Percentiles rank a stretch among this genome's conserved stretches.
Evolutionary conservation across 2,329 filamentous ascomycete genomes (phyloP).

Genomic region (Pseudogymnoascus destructans): DNA sequence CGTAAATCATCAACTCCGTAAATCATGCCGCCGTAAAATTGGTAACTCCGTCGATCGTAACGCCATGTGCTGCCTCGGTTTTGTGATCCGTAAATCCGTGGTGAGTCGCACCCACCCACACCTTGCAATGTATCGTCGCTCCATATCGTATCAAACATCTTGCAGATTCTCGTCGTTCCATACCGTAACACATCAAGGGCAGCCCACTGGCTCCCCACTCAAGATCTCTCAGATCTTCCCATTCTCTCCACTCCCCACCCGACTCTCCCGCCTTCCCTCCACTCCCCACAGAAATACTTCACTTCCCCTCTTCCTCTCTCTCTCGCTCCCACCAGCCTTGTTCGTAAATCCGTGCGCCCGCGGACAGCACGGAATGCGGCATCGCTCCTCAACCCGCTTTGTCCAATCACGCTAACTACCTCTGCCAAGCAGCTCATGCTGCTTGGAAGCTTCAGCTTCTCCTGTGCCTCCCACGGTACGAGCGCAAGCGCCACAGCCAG

Average conservation of each 20-base stretch:
- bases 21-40: neutral
- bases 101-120: slow-evolving; percentile 10
- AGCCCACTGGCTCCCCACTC: neutral
- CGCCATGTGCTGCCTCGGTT: slow-evolving; percentile 10
- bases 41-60: slow-evolving; percentile 13
- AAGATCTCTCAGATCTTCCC: slow-evolving; percentile 14
- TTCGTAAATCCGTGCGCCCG: slow-evolving; percentile 55
- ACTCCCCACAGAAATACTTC: slow-evolving; percentile 22
- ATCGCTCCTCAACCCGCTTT: slow-evolving; percentile 58
- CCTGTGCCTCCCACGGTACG: slow-evolving; percentile 29
- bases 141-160: slow-evolving; percentile 9
- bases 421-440: slow-evolving; percentile 60
- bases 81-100: neutral
- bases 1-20: slow-evolving; percentile 7
- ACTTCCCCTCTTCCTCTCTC: slow-evolving; percentile 12
- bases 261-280: slow-evolving; percentile 19
- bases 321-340: slow-evolving; percentile 37
- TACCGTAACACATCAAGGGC: slow-evolving; percentile 7
- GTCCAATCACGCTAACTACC: slow-evolving; percentile 63
- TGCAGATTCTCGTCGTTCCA: neutral
- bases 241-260: slow-evolving; percentile 22
- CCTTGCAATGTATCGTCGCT: slow-evolving; percentile 10
- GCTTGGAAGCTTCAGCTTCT: slow-evolving; percentile 57
- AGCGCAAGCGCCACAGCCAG: slow-evolving; percentile 31
- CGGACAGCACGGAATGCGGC: slow-evolving; percentile 56